Percentiles rank a stretch among this genome's conserved stretches.
phyloP scores from a whole-genome alignment of 495 filamentous ascomycete genomes.

The Hypomontagnella submonticulosa region DNA sequence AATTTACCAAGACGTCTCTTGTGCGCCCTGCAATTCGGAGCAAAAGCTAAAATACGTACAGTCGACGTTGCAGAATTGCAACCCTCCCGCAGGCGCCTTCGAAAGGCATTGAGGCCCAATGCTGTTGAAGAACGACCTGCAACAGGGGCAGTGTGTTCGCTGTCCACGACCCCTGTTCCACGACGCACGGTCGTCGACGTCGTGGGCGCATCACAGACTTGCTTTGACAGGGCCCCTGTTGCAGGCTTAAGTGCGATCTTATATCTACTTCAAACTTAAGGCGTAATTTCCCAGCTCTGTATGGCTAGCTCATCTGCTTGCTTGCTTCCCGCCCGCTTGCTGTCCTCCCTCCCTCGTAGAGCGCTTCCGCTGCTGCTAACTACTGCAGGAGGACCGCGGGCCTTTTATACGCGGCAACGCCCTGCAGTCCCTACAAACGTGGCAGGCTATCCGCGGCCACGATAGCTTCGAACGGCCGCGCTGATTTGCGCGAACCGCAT shows the following conservation, averaged over 20 bases:
- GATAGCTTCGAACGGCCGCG: constrained; percentile 35
- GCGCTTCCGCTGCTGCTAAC: constrained; percentile 11
- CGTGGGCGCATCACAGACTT: constrained; percentile 38
- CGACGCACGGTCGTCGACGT: constrained; percentile 21
- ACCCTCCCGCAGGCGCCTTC: constrained; percentile 29
- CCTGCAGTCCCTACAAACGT: constrained; percentile 35
- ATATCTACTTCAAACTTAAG: constrained; percentile 36
- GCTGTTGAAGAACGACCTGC: constrained; percentile 2
- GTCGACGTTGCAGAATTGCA: constrained; percentile 35
- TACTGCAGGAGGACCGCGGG: constrained; percentile 9
- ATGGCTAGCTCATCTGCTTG: constrained; percentile 19
- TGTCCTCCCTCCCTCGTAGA: constrained; percentile 17
- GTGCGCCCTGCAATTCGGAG: constrained; percentile 34
- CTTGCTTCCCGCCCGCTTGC: constrained; percentile 2
- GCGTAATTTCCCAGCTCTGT: constrained; percentile 12
- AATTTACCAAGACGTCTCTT: constrained; percentile 7
- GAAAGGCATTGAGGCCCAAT: constrained; percentile 34
- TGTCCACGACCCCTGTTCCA: constrained; percentile 29
- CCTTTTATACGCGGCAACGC: constrained; percentile 3
- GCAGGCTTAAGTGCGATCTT: constrained; percentile 23
- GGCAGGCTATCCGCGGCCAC: constrained; percentile 26
- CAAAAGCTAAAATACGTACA: constrained; percentile 13
- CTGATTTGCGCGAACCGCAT: constrained; percentile 36
- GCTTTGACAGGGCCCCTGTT: constrained; percentile 28
- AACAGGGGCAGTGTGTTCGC: constrained; percentile 29